Evolutionary conservation across 768 basidiomycete genomes (phyloP).

Genomic region (Pulveroboletus sp.): DNA sequence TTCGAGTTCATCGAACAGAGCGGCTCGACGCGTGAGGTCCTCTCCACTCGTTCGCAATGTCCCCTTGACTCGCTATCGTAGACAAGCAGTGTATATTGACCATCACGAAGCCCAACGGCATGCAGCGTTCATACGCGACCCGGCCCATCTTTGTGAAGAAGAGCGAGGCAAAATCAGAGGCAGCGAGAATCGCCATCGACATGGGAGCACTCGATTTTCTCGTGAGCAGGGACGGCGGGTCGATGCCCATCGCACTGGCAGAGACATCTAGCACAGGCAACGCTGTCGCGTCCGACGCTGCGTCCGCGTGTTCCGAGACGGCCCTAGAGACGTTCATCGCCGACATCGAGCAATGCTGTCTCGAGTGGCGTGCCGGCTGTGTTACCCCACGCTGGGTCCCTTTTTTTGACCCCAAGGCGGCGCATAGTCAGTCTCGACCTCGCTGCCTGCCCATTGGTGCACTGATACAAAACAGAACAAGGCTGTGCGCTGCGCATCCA

Average conservation of each 20-base stretch:
- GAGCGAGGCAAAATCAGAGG: slow-evolving; percentile 50
- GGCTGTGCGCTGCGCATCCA: slow-evolving; percentile 57
- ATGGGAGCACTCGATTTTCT: slow-evolving; percentile 62
- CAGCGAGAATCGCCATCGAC: slow-evolving; percentile 49
- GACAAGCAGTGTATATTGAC: slow-evolving; percentile 60
- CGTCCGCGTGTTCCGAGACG: not conserved
- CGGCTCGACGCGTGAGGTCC: slow-evolving; percentile 32
- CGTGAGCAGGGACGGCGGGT: slow-evolving; percentile 38
- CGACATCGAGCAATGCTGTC: slow-evolving; percentile 51
- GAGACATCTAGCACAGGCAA: not conserved
- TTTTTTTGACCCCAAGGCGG: slow-evolving; percentile 43
- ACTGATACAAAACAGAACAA: slow-evolving; percentile 31
- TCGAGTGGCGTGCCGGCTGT: slow-evolving; percentile 48
- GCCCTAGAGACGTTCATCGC: slow-evolving; percentile 21
- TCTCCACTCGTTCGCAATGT: too few relatives aligned
- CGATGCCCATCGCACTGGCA: slow-evolving; percentile 28
- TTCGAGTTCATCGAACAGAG: slow-evolving; percentile 46
- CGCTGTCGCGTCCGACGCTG: not conserved
- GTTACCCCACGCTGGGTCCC: slow-evolving; percentile 51
- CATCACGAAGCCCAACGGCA: slow-evolving; percentile 51
- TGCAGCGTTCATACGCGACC: slow-evolving; percentile 49
- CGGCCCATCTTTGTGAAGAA: slow-evolving; percentile 40
- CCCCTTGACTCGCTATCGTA: slow-evolving; percentile 22
- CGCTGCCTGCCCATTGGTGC: not conserved
- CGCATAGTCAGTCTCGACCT: slow-evolving; percentile 35